Conservation (phyloP, 2,329 filamentous ascomycete species). For the Diaporthe sp. region DNA sequence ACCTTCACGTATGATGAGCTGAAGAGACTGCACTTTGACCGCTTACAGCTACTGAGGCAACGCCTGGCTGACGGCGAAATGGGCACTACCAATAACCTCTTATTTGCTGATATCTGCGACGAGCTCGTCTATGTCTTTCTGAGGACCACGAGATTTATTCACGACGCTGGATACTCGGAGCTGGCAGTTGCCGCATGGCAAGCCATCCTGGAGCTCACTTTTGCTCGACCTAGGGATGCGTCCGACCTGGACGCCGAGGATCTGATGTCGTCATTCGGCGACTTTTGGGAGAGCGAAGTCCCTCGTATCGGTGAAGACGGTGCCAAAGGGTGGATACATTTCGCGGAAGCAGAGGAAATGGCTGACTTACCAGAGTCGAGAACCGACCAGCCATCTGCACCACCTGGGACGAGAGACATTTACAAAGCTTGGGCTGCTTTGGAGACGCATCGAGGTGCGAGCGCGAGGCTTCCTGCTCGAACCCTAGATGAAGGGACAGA, state of each 20-base stretch:
- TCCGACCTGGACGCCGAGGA: constrained; percentile 21
- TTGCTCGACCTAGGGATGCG: constrained; percentile 66
- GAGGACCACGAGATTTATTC: constrained; percentile 79
- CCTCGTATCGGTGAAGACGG: constrained; percentile 81
- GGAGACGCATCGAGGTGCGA: constrained; percentile 66
- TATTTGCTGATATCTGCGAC: constrained; percentile 46
- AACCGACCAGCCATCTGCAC: constrained; percentile 42
- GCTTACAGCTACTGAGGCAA: constrained; percentile 60
- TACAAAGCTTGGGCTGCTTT: constrained; percentile 66
- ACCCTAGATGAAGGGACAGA: constrained; percentile 81
- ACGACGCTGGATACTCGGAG: constrained; percentile 84
- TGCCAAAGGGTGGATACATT: constrained; percentile 79
- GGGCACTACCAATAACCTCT: not conserved
- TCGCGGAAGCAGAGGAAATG: constrained; percentile 53
- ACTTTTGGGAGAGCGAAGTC: constrained; percentile 91
- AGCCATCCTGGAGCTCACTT: constrained; percentile 79
- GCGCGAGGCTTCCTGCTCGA: constrained; percentile 75
- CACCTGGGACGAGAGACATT: constrained; percentile 55
- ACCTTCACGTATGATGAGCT: constrained; percentile 78
- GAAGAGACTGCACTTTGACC: constrained; percentile 70
- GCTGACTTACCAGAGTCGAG: constrained; percentile 59
- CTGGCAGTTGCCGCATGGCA: constrained; percentile 87
- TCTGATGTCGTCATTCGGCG: constrained; percentile 66
- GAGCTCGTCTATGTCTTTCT: constrained; percentile 80
- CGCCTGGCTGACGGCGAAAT: constrained; percentile 29